These are phyloP conservation scores for Camillea tinctor DNA, from an alignment of 2,329 filamentous ascomycete genomes.

Conservation along the genomic window DNA sequence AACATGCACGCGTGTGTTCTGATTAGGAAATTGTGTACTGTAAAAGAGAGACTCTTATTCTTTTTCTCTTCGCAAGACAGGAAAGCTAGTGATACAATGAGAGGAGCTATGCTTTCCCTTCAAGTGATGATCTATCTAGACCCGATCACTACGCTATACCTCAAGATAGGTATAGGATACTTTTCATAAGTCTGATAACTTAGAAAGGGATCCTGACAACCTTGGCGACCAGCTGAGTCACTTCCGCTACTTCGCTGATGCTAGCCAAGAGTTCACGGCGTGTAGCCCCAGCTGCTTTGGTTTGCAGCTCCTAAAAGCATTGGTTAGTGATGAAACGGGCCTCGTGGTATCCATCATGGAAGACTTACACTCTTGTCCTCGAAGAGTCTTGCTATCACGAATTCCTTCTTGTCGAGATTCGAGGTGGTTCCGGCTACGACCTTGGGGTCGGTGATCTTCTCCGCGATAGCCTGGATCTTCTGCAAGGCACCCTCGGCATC, in stretches of 20 bases:
- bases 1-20: too few species aligned
- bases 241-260: slow-evolving; percentile 8
- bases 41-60: background rate
- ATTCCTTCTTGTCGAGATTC: slow-evolving; percentile 15
- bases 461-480: slow-evolving; percentile 6
- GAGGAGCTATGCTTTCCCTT: too few species aligned
- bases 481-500: slow-evolving; percentile 4
- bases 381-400: slow-evolving; percentile 6
- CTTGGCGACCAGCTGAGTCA: slow-evolving; percentile 14
- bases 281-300: background rate
- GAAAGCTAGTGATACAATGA: too few species aligned
- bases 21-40: too few species aligned
- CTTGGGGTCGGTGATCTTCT: slow-evolving; percentile 2
- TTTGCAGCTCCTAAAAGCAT: background rate
- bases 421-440: slow-evolving; percentile 12
- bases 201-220: slow-evolving; percentile 5
- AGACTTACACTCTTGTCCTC: slow-evolving; percentile 11
- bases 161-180: background rate
- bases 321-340: too few species aligned
- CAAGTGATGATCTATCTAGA: too few species aligned
- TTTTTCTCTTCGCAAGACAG: too few species aligned
- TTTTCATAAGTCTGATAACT: background rate
- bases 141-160: background rate
- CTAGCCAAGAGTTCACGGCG: slow-evolving; percentile 5
- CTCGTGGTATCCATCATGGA: background rate